Evolutionary conservation across 768 basidiomycete species (phyloP).

Genomic region (Pulveroboletus ravenelii): DNA sequence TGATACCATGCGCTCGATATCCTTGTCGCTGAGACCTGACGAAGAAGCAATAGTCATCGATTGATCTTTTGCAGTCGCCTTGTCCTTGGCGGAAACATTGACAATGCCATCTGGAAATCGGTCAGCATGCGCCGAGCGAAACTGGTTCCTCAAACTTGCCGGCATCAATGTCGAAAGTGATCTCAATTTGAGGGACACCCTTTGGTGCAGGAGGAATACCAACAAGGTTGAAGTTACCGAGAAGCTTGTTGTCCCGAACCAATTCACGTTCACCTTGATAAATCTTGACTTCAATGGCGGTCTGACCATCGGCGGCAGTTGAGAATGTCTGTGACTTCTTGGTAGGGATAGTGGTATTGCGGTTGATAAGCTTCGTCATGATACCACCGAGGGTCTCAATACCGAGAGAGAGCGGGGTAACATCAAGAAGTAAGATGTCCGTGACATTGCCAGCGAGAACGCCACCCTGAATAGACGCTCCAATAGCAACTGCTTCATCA

Average conservation of each 20-base stretch:
- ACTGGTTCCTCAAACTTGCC: slow-evolving; percentile 38
- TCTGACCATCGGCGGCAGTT: slow-evolving; percentile 97
- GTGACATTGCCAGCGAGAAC: slow-evolving; percentile 95
- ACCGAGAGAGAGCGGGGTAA: slow-evolving; percentile 93
- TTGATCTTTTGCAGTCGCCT: slow-evolving; percentile 86
- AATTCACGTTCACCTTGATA: slow-evolving; percentile 99
- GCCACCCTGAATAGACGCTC: slow-evolving; percentile 97
- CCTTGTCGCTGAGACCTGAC: slow-evolving; percentile 92
- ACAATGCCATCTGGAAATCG: slow-evolving; percentile 76
- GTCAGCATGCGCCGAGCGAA: not conserved
- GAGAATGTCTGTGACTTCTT: slow-evolving; percentile 99
- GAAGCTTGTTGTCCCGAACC: slow-evolving; percentile 95
- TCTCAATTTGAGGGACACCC: slow-evolving; percentile 74
- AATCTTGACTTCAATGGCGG: slow-evolving; percentile 99
- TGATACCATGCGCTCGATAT: slow-evolving; percentile 95
- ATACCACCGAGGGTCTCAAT: slow-evolving; percentile 98
- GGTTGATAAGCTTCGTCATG: slow-evolving; percentile 97
- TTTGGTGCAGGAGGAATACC: slow-evolving; percentile 86
- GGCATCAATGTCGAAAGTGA: slow-evolving; percentile 96
- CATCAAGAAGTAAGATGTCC: slow-evolving; percentile 90
- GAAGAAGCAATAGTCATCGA: slow-evolving; percentile 98
- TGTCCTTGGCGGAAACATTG: slow-evolving; percentile 94
- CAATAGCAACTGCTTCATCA: slow-evolving; percentile 98
- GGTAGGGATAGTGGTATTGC: slow-evolving; percentile 99
- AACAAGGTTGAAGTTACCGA: slow-evolving; percentile 99